A percentile compares a stretch with the other conserved stretches of the same genome.
phyloP scores from a whole-genome alignment of 2,329 filamentous ascomycete species.

The Fusarium anguioides region DNA sequence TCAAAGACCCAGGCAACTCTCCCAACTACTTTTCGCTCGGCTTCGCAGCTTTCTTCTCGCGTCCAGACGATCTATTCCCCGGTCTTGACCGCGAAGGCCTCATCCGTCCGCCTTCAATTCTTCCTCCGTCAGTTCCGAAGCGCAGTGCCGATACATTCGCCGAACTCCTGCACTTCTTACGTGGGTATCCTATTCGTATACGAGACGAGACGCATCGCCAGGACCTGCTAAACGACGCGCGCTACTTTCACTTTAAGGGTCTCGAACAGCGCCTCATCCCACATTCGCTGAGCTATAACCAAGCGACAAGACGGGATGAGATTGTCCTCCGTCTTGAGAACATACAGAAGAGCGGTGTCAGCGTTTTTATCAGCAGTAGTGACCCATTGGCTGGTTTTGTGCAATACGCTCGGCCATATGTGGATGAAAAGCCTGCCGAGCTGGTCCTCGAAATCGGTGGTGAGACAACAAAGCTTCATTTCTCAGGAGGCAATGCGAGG shows the following conservation, averaged over 20 bases:
- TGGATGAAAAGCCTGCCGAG: slow-evolving; percentile 79
- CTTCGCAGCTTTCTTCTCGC: slow-evolving; percentile 87
- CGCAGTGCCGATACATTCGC: slow-evolving; percentile 86
- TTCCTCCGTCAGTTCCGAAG: slow-evolving; percentile 83
- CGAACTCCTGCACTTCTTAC: slow-evolving; percentile 82
- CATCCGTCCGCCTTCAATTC: slow-evolving; percentile 86
- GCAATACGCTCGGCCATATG: slow-evolving; percentile 84
- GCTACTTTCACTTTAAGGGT: slow-evolving; percentile 93
- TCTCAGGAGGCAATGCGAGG: slow-evolving; percentile 54
- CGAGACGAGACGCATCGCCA: slow-evolving; percentile 79
- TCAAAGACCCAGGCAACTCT: slow-evolving; percentile 86
- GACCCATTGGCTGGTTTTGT: slow-evolving; percentile 64
- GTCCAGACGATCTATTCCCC: slow-evolving; percentile 83
- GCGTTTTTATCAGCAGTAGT: slow-evolving; percentile 61
- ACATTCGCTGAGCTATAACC: slow-evolving; percentile 80
- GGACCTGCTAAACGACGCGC: slow-evolving; percentile 83
- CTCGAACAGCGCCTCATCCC: slow-evolving; percentile 88
- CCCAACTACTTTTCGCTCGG: slow-evolving; percentile 96
- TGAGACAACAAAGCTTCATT: slow-evolving; percentile 70
- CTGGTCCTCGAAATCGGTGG: slow-evolving; percentile 83
- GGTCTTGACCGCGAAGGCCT: slow-evolving; percentile 82
- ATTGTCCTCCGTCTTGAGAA: slow-evolving; percentile 86
- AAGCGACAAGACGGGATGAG: slow-evolving; percentile 73
- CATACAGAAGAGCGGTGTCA: slow-evolving; percentile 86
- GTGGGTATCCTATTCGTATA: slow-evolving; percentile 85